These are phyloP conservation scores for Periglandula ipomoeae DNA, from an alignment of 2,329 filamentous ascomycete species.

Conservation along the genomic window DNA sequence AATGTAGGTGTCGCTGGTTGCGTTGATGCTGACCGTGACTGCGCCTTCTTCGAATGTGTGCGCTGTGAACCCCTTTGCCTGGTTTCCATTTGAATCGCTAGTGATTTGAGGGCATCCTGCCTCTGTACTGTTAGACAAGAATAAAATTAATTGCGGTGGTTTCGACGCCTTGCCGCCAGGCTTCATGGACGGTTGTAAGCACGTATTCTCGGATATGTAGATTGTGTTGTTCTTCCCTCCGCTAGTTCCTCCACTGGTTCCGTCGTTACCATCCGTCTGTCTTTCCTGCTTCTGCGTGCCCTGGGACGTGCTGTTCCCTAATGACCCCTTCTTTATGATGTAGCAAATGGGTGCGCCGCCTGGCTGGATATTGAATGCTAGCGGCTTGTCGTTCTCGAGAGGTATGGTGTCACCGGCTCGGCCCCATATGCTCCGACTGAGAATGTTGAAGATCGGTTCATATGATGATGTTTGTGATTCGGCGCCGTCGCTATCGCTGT, in stretches of 20 bases:
- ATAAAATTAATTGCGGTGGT: constrained; percentile 69
- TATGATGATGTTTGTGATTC: constrained; percentile 31
- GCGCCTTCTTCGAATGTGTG: constrained; percentile 56
- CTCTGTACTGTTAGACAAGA: constrained; percentile 51
- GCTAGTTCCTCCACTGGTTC: background rate
- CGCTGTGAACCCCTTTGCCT: constrained; percentile 20
- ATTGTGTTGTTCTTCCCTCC: constrained; percentile 34
- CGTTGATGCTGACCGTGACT: constrained; percentile 52
- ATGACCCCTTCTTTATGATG: constrained; percentile 21
- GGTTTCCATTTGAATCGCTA: constrained; percentile 12
- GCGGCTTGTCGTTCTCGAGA: constrained; percentile 55
- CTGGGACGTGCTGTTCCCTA: constrained; percentile 14
- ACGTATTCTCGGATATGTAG: constrained; percentile 82
- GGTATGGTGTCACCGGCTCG: constrained; percentile 44
- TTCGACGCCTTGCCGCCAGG: constrained; percentile 1
- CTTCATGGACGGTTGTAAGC: constrained; percentile 53
- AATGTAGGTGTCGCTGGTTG: constrained; percentile 63
- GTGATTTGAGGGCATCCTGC: constrained; percentile 19
- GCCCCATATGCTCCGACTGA: constrained; percentile 55
- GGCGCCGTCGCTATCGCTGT: background rate
- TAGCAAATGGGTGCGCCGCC: constrained; percentile 46
- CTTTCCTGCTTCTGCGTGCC: constrained; percentile 3
- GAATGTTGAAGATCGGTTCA: constrained; percentile 50
- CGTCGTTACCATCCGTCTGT: background rate
- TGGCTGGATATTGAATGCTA: constrained; percentile 48